Evolutionary conservation across 2,329 filamentous ascomycete species (phyloP), one percentile per base, ranked within the genome.

Genomic region (Dothideomycetidae sp.): DNA sequence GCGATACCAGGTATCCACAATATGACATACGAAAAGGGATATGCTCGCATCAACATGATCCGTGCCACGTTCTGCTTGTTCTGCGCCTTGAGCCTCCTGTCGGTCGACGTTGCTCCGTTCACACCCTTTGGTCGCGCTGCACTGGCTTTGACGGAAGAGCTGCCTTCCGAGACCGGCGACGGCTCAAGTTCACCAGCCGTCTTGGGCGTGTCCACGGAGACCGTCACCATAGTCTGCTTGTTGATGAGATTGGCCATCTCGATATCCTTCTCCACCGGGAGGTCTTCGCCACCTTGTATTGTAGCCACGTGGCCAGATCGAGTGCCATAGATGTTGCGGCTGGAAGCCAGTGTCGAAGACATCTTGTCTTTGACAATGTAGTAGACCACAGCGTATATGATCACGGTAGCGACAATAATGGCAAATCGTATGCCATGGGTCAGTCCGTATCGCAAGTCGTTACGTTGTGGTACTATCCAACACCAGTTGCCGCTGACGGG

Each of bases 401-500:
- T 47, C n/a, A 64, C 52, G 1, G 59, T 62, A 5, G 48, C 46
- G 23, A 59, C 42, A 34, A 66, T 61, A 26, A 66, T 60, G n/a
- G 54, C 51, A 34, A 66, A 56, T 4, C 63, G 58, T 63, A 62
- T 66, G 29, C 56, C 62, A 40, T 66, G 63, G 0, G 60, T 61
- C 34, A 67, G 50, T 2, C 50, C 55, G 40, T 66, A 67, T 17
- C 63, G 58, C 12, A 64, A 50, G 10, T 55, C 56, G 16, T 52
- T 44, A n/a, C 56, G 49, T 2, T 51, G 44, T 10, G 50, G 43
- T 10, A 53, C 48, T 40, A 67, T 66, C 63, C 63, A 67, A 47
- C 63, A 66, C 63, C 63, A 67, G 40, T 66, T 65, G 0, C 63
- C 62, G 3, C 59, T 60, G 2, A 64, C 60, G 18, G 58, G 58